Conservation (phyloP, 2,329 filamentous ascomycete genomes). For the Xylariales sp. region DNA sequence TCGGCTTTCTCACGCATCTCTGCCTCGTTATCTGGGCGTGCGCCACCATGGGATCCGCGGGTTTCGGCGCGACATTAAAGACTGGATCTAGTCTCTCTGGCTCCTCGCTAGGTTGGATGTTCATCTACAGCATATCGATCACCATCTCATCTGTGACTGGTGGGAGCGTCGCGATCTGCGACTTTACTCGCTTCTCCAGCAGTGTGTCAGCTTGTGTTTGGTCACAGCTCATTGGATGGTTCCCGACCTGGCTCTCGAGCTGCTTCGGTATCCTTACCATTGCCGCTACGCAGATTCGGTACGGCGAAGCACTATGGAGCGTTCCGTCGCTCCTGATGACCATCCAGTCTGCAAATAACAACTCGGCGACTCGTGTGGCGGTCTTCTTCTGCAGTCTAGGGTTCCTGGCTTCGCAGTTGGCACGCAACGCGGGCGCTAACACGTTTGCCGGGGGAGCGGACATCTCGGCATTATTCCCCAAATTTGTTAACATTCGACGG, state of each 20-base stretch:
- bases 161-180: slow-evolving; percentile 25
- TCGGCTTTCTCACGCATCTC: no score
- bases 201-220: slow-evolving; percentile 17
- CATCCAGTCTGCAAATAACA: slow-evolving; percentile 16
- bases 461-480: neutral
- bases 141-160: slow-evolving; percentile 25
- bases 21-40: slow-evolving; percentile 13
- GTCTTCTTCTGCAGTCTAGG: slow-evolving; percentile 13
- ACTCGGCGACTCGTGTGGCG: slow-evolving; percentile 16
- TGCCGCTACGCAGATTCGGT: slow-evolving; percentile 21
- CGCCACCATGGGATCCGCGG: slow-evolving; percentile 9
- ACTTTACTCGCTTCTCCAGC: slow-evolving; percentile 23
- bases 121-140: slow-evolving; percentile 22
- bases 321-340: slow-evolving; percentile 11
- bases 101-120: slow-evolving; percentile 12
- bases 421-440: slow-evolving; percentile 20
- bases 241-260: slow-evolving; percentile 16
- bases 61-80: slow-evolving; percentile 11
- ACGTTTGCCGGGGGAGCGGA: slow-evolving; percentile 13
- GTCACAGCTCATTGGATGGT: slow-evolving; percentile 18
- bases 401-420: slow-evolving; percentile 20
- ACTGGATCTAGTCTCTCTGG: slow-evolving; percentile 7
- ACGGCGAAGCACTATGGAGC: slow-evolving; percentile 4
- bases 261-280: slow-evolving; percentile 21
- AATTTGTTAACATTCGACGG: slow-evolving; percentile 5